Evolutionary conservation across 805 yeast genomes (phyloP), one percentile per base, ranked within the genome.

Genomic region (Cyberlindnera bimundalis): DNA sequence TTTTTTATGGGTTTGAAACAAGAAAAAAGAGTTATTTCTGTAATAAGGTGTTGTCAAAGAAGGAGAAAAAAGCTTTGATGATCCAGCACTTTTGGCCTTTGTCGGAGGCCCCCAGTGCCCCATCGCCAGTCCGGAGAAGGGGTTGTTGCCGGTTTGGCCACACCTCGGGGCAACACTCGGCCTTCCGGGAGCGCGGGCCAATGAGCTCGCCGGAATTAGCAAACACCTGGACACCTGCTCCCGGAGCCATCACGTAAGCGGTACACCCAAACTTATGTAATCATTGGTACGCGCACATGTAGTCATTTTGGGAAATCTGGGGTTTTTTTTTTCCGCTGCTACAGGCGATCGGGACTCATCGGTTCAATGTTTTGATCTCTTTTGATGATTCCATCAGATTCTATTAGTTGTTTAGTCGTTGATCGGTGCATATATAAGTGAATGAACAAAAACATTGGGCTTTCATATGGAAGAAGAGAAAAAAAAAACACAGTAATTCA

Each of bases 141-240:
- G 20, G 35, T 9, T 6, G 6, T 7, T 6, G 18, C 26, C 38
- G 46, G 46, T 43, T 17, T 18, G 40, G 27, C 33, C 48, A 45
- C 46, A 16, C 39, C 37, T 45, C 45, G 46, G 49, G 43, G 42
- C 45, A 38, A 30, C 17, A 31, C 43, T 47, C 49, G 48, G 47
- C 41, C 42, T 33, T 33, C 43, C 35, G 27, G 40, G 32, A 13
- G 24, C 16, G 23, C 24, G 17, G 33, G 47, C 53, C 53, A 50
- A 47, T 50, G 39, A 47, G 15, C 14, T 24, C 18, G 14, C 40
- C 17, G 49, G 50, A 50, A 50, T 50, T 50, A 43, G 43, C 46
- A 49, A 49, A 43, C 42, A 31, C 42, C 32, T 26, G 32, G n/a
- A 39, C 47, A 40, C 33, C 39, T 6, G 10, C 24, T 37, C 40